phyloP scores from a whole-genome alignment of 495 filamentous ascomycete species.

The Pseudotulostoma volvatum region DNA sequence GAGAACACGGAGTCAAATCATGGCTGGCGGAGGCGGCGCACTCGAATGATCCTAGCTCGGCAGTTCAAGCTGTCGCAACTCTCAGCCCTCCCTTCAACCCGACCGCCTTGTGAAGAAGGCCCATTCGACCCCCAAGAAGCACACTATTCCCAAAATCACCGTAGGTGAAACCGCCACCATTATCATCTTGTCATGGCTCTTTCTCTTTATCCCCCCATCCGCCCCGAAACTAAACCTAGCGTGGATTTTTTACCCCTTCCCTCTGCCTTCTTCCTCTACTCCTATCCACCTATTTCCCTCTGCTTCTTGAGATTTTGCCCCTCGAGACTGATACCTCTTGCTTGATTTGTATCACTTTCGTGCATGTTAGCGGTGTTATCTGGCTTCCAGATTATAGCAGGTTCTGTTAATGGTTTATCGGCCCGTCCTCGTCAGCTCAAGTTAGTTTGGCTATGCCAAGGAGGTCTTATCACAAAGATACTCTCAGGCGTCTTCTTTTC shows the following conservation, averaged over 20 bases:
- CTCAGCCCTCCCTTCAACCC: conserved; percentile 1
- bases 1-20: conserved; percentile 30
- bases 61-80: conserved; percentile 13
- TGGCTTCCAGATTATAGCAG: conserved; percentile 13
- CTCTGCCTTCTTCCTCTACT: conserved; percentile 7
- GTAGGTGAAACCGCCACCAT: conserved; percentile 5
- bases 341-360: conserved; percentile 4
- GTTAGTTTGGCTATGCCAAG: conserved; percentile 20
- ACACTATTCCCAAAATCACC: conserved; percentile 6
- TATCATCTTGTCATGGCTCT: background rate
- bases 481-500: conserved; percentile 25
- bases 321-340: conserved; percentile 5
- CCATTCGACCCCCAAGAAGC: background rate
- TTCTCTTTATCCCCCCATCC: conserved; percentile 4
- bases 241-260: conserved; percentile 6
- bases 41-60: conserved; percentile 32
- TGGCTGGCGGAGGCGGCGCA: conserved; percentile 35
- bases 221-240: conserved; percentile 4
- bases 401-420: background rate
- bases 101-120: background rate
- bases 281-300: conserved; percentile 7
- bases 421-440: background rate
- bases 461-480: conserved; percentile 28
- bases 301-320: conserved; percentile 7
- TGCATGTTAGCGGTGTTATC: conserved; percentile 30